Percentiles rank a stretch among this genome's conserved stretches.
These are phyloP conservation scores for Brassica rapa DNA, from an alignment of 345 rosid genomes.

Conservation along the genomic window DNA sequence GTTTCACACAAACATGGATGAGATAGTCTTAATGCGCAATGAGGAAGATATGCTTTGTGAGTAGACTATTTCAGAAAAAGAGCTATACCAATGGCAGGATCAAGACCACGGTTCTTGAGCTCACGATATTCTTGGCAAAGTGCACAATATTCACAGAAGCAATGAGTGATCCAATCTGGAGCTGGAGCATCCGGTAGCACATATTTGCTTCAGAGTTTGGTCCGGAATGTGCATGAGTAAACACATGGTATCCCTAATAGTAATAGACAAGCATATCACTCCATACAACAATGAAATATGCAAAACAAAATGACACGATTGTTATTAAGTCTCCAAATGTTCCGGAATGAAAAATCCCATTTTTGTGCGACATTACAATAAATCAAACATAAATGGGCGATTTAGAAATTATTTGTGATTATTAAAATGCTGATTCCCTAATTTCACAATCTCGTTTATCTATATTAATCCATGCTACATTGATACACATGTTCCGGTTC, in stretches of 20 bases:
- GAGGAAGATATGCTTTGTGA: too few relatives aligned
- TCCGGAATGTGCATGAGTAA: conserved; percentile 38
- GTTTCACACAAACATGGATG: too few relatives aligned
- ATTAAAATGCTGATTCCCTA: neutral
- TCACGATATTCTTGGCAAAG: conserved; percentile 62
- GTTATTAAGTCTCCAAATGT: neutral
- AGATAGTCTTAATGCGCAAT: too few relatives aligned
- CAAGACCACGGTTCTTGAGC: conserved; percentile 48
- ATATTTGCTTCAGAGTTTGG: conserved; percentile 44
- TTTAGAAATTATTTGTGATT: neutral
- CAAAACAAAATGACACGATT: neutral
- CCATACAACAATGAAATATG: conserved; percentile 19
- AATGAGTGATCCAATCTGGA: conserved; percentile 49
- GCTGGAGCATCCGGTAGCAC: conserved; percentile 56
- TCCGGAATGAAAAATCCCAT: neutral
- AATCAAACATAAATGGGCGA: neutral
- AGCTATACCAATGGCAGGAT: conserved; percentile 51
- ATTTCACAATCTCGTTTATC: neutral
- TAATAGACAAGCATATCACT: conserved; percentile 24
- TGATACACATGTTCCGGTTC: neutral
- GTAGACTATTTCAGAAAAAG: neutral
- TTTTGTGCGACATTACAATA: neutral
- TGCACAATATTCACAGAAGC: conserved; percentile 52
- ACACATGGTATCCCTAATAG: conserved; percentile 23
- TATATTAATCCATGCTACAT: conserved; percentile 1